Evolutionary conservation across 192 early-diverging fungal genomes (phyloP), one percentile per base, ranked within the genome.

Genomic region (Martensiomyces pterosporus): DNA sequence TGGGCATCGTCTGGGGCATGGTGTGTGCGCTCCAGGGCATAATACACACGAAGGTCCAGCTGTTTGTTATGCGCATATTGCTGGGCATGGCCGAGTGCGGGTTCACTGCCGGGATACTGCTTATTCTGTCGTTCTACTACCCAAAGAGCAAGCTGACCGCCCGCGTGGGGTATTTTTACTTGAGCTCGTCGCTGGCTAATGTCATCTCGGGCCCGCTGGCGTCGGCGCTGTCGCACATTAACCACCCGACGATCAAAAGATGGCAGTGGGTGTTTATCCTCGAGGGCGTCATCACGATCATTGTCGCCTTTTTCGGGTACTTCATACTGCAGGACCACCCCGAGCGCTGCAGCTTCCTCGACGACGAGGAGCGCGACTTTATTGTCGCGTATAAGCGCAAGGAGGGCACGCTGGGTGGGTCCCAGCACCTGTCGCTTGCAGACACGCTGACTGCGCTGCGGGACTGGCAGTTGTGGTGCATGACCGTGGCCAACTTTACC

Each of bases 251-350:
- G 0, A 55, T 75, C 42, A 57, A 55, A 36, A 58, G 64, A 17
- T 75, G 71, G 71, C 71, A 75, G 36, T 75, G 71, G 71, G 56
- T 75, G 26, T 75, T 75, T 59, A 43, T 75, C 13, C 58, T 75
- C 49, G 63, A 75, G 27, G 71, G 71, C 24, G 35, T 44, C 8
- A 57, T 67, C 15, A 75, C 71, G 24, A 32, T 75, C 2, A 33
- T 50, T 1, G 63, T 66, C 0, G 55, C 64, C 0, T 15, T 75
- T 2, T 12, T 58, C 6, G 71, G 71, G 1, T 67, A 59, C 40
- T 67, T 39, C 24, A 24, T 75, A 9, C 40, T 67, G 23, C 58
- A 75, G 37, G 71, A 75, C 41, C 64, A 75, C 23, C 71, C 71
- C 1, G 71, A 75, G 44, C 67, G 63, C 21, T 64, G 62, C 49